Conservation (phyloP, 2,329 filamentous ascomycete genomes). For the Ophiostoma perfectum region DNA sequence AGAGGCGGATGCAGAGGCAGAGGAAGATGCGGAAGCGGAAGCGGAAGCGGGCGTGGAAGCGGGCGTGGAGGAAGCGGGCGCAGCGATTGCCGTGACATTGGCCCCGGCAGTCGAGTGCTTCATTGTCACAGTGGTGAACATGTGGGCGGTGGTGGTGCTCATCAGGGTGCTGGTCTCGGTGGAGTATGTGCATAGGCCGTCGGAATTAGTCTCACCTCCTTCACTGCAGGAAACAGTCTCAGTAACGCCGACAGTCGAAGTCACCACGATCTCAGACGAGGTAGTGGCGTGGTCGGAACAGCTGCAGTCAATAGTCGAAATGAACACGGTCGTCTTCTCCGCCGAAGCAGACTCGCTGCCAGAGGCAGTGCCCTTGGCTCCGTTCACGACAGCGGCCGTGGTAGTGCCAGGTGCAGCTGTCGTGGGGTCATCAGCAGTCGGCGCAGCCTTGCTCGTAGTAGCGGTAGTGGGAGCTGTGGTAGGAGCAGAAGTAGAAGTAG, state of each 20-base stretch:
- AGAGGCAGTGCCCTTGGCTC: not conserved
- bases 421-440: not conserved
- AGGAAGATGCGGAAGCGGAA: not conserved
- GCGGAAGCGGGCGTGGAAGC: not conserved
- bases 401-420: not conserved
- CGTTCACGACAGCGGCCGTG: constrained; percentile 4
- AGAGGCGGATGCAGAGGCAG: not conserved
- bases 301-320: constrained; percentile 25
- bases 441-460: too few relatives aligned
- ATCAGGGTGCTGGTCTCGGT: not conserved
- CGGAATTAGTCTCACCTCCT: constrained; percentile 26
- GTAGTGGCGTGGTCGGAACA: constrained; percentile 6
- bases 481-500: not conserved
- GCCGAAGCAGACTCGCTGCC: constrained; percentile 2
- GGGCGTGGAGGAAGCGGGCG: too few relatives aligned
- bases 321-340: constrained; percentile 22
- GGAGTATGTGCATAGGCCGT: constrained; percentile 15
- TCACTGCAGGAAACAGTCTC: constrained; percentile 22
- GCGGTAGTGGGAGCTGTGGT: not conserved
- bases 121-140: constrained; percentile 14
- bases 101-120: constrained; percentile 11
- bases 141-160: constrained; percentile 8
- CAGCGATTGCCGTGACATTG: constrained; percentile 9
- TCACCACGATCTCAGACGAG: not conserved
- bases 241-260: constrained; percentile 14